A percentile compares a stretch with the other conserved stretches of the same genome.
phyloP scores from a whole-genome alignment of 441 rosid genomes.

The Raphanus hybrid region DNA sequence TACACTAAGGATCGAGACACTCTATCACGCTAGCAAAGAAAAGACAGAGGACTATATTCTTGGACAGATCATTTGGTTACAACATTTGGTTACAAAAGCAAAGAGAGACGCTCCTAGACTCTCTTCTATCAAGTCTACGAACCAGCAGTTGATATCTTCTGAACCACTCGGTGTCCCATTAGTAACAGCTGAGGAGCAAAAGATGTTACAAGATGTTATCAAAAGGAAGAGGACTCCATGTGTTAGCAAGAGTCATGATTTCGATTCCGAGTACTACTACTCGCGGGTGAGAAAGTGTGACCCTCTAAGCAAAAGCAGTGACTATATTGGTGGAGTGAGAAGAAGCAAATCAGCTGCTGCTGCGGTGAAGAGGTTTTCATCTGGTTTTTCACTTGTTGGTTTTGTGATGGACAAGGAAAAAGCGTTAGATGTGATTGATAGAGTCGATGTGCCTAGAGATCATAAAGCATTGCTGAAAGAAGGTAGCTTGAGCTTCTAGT shows the following conservation, averaged over 20 bases:
- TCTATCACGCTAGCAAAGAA: constrained; percentile 72
- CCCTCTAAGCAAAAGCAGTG: constrained; percentile 64
- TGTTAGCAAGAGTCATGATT: constrained; percentile 67
- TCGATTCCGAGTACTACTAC: constrained; percentile 45
- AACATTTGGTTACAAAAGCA: constrained; percentile 59
- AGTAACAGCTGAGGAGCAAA: constrained; percentile 53
- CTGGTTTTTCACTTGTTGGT: constrained; percentile 51
- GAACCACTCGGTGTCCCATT: constrained; percentile 30
- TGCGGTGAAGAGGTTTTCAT: constrained; percentile 47
- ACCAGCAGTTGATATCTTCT: constrained; percentile 12
- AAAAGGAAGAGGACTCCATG: constrained; percentile 43
- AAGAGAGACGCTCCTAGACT: constrained; percentile 44
- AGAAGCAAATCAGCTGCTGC: constrained; percentile 45
- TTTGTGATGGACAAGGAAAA: constrained; percentile 58
- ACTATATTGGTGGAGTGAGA: constrained; percentile 49
- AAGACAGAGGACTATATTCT: constrained; percentile 69
- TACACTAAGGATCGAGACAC: constrained; percentile 63
- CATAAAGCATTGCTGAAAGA: constrained; percentile 37
- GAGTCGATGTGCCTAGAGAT: constrained; percentile 51
- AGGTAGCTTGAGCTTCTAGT: constrained; percentile 38
- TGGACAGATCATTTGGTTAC: constrained; percentile 68
- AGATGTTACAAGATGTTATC: constrained; percentile 47
- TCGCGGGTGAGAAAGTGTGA: constrained; percentile 48
- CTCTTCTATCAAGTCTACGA: constrained; percentile 35
- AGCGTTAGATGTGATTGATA: constrained; percentile 64